Evolutionary conservation across 805 yeast species (phyloP), one percentile per base, ranked within the genome.

Genomic region (Starmerella vaccinii): DNA sequence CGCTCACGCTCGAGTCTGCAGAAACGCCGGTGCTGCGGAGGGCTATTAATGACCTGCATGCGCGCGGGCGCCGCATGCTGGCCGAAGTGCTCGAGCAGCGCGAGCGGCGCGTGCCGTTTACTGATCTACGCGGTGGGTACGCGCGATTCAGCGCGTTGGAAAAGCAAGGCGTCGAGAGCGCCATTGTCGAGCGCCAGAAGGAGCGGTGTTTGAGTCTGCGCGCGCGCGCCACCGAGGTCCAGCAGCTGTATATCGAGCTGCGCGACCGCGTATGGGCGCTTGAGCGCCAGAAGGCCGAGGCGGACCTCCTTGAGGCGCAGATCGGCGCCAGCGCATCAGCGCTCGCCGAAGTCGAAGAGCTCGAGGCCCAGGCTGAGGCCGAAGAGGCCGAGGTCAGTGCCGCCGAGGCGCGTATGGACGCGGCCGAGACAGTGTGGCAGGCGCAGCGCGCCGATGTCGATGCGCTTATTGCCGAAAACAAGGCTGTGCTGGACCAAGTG

Each of bases 181-280:
- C 45, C 10, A 41, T 41, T 16, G 34, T 41, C 6, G 34, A 41
- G 45, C 45, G 45, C 16, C 34, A 41, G 45, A 26, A 27, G 19
- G 45, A 41, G 45, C 32, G 45, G 18, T 22, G 30, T 12, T 15
- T 22, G 30, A 38, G 30, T 7, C 30, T 24, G 30, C 42, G 42
- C 13, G 30, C 19, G 13, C 42, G 42, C 18, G 42, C 42, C 30
- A 38, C 42, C 10, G 21, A 21, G 21, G 42, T 38, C 10, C 42
- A 38, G 30, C 30, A 38, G 42, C 8, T 23, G 12, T 38, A 23
- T 13, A 19, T 38, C n/a, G 42, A 23, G 42, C 42, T 38, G 16
- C 23, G 24, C n/a, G 45, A 41, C 24, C 34, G 2, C n/a, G 34
- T 41, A 16, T 21, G 45, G 24, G 34, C 12, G 16, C 45, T 41